phyloP scores from a whole-genome alignment of 352 stramenopile genomes.

The Phytophthora boehmeriae region DNA sequence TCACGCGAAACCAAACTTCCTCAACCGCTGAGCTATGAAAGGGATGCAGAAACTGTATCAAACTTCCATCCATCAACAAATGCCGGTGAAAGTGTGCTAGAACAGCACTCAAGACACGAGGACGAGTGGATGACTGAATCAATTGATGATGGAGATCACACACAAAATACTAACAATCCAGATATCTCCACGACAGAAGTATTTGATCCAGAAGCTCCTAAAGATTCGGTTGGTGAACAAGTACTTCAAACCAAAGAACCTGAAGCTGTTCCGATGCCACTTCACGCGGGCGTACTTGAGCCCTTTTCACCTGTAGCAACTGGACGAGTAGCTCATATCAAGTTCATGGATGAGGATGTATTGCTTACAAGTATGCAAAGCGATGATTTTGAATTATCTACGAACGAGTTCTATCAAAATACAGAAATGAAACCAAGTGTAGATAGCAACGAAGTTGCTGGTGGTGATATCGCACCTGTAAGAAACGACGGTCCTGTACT shows the following conservation, averaged over 20 bases:
- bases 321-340: not conserved
- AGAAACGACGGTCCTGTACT: not conserved
- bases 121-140: not conserved
- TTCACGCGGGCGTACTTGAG: conserved; percentile 20
- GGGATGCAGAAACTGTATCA: not conserved
- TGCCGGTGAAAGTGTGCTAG: not conserved
- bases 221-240: not conserved
- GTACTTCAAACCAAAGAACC: not conserved
- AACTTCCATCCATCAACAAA: not conserved
- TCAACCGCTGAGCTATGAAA: not conserved
- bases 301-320: conserved; percentile 13
- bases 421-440: conserved; percentile 4
- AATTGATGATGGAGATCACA: not conserved
- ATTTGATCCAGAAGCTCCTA: not conserved
- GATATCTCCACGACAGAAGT: not conserved
- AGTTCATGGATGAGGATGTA: conserved; percentile 21
- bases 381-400: conserved; percentile 28
- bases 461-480: not conserved
- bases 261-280: not conserved
- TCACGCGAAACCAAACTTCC: not conserved
- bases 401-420: conserved; percentile 6
- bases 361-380: conserved; percentile 34
- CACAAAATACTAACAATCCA: not conserved
- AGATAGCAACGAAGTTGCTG: conserved; percentile 5
- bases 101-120: not conserved